Conservation (phyloP, 768 basidiomycete species). For the Amyloporia xantha region DNA sequence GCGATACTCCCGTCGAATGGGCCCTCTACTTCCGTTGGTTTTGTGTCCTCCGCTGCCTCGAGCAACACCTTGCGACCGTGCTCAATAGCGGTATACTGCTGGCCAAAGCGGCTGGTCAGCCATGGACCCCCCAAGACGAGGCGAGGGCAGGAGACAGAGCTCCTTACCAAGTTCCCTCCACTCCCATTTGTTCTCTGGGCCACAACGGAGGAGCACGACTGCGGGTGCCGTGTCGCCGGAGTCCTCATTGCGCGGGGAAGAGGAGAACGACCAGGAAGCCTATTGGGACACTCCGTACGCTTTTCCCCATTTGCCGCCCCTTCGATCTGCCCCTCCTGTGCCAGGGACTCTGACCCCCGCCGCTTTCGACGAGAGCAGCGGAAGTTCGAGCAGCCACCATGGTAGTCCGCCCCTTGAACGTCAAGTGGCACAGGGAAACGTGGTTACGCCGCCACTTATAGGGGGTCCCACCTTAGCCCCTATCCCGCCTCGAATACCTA, state of each 20-base stretch:
- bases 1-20: slow-evolving; percentile 18
- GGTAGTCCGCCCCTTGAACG: neutral
- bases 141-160: slow-evolving; percentile 26
- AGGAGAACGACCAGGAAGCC: neutral
- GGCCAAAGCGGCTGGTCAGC: neutral
- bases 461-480: neutral
- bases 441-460: no score
- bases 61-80: slow-evolving; percentile 16
- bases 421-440: neutral
- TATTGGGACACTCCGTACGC: neutral
- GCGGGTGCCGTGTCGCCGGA: neutral
- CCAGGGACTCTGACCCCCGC: neutral
- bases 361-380: neutral
- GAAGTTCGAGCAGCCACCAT: neutral
- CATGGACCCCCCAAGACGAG: slow-evolving; percentile 1
- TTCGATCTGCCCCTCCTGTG: neutral
- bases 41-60: slow-evolving; percentile 15
- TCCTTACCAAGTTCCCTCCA: slow-evolving; percentile 47
- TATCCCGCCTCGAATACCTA: neutral
- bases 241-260: neutral
- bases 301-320: neutral
- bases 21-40: slow-evolving; percentile 18
- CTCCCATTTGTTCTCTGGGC: slow-evolving; percentile 30
- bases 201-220: neutral
- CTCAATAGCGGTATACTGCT: slow-evolving; percentile 4